Conservation (phyloP, 2,329 filamentous ascomycete genomes). For the Chaetomiaceae sp. region DNA sequence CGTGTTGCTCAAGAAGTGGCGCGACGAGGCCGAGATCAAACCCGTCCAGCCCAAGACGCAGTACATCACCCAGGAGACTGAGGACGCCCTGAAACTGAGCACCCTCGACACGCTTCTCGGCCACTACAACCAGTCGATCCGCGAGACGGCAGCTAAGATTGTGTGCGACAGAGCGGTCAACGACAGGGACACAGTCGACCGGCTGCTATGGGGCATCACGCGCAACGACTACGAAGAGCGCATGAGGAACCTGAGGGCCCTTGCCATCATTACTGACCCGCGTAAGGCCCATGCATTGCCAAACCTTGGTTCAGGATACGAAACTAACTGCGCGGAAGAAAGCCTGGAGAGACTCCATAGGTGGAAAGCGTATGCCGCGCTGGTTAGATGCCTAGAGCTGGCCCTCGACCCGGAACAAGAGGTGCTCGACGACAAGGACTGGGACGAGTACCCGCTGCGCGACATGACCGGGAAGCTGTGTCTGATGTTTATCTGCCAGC, state of each 20-base stretch:
- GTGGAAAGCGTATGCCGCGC: conserved; percentile 48
- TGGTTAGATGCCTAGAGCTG: conserved; percentile 58
- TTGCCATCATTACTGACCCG: conserved; percentile 51
- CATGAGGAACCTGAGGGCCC: conserved; percentile 51
- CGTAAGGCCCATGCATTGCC: conserved; percentile 30
- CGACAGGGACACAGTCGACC: conserved; percentile 47
- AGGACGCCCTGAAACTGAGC: conserved; percentile 62
- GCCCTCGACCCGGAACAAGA: conserved; percentile 50
- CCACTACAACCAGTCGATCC: conserved; percentile 69
- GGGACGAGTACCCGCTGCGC: conserved; percentile 60
- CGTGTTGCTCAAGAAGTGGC: conserved; percentile 54
- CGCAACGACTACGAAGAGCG: conserved; percentile 55
- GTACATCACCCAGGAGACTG: conserved; percentile 71
- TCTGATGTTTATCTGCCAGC: conserved; percentile 52
- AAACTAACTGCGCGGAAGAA: conserved; percentile 31
- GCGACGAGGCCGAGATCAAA: conserved; percentile 63
- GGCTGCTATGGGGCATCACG: conserved; percentile 55
- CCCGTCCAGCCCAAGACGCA: conserved; percentile 61
- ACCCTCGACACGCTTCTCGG: conserved; percentile 65
- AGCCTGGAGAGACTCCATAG: conserved; percentile 47
- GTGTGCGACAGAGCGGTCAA: conserved; percentile 56
- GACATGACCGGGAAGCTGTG: conserved; percentile 59
- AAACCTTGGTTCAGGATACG: conserved; percentile 12
- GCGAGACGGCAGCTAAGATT: conserved; percentile 61
- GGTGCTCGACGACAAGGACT: conserved; percentile 50